These are phyloP conservation scores for Lotmaria passim DNA, from an alignment of 208 protist species.

Conservation along the genomic window DNA sequence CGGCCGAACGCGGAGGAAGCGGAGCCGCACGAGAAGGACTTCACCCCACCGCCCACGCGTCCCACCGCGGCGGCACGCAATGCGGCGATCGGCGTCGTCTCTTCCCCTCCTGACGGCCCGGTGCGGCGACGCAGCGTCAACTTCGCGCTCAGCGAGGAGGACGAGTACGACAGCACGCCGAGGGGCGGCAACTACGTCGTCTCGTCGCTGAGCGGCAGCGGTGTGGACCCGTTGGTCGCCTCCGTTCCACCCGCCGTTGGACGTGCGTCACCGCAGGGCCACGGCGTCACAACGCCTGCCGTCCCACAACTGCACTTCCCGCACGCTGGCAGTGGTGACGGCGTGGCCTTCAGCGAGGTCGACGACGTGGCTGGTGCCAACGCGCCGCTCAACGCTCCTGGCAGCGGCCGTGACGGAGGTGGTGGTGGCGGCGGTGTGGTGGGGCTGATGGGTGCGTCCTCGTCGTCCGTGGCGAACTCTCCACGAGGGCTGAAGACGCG, in stretches of 20 bases:
- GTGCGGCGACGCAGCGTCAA: constrained; percentile 19
- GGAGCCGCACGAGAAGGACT: constrained; percentile 10
- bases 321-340: not conserved
- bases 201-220: not conserved
- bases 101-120: constrained; percentile 1
- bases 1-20: not conserved
- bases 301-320: constrained; percentile 20
- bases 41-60: not conserved
- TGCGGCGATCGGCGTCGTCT: not conserved
- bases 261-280: not conserved
- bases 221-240: not conserved
- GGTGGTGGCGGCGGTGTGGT: not conserved
- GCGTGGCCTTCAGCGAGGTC: not conserved
- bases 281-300: not conserved
- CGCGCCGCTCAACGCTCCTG: not conserved
- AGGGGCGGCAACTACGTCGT: not conserved
- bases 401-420: constrained; percentile 13
- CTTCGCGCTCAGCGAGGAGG: constrained; percentile 1
- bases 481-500: not conserved
- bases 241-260: constrained; percentile 1
- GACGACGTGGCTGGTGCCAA: not conserved
- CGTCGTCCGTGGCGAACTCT: not conserved
- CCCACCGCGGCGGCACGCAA: not conserved
- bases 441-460: not conserved
- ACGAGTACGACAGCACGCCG: constrained; percentile 11